Base-by-base conservation (phyloP, 176 grass and related monocot species). In the Canna indica region DNA sequence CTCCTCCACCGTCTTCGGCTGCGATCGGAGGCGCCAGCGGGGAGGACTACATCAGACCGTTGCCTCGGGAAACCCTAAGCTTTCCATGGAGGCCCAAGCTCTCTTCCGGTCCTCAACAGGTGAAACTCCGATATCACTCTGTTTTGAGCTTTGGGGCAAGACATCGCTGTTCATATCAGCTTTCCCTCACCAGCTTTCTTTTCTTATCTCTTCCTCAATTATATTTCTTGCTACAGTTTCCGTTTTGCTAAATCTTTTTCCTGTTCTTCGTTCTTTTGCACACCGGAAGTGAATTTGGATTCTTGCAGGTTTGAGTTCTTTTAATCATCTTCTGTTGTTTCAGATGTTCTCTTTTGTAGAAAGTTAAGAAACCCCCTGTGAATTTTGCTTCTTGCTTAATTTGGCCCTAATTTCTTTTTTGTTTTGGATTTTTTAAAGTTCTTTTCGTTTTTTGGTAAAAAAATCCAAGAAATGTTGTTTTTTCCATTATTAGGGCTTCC, bases 21-120 rank as follows among this genome's bases (percentile, higher is more conserved):
- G 50, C 54, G 34, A 60, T 70, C 28, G 58, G 81, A 27, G 62
- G 53, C 42, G 57, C 5, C 41, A 67, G 86, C 33, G 88, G 88
- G 0, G 88, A 87, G 84, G 81, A 82, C 64, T 91, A 91, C 57
- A 78, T 86, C 62, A 78, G 84, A 2, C 84, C 88, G 20, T 39
- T 39, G 56, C 67, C 84, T 35, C 75, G 78, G 47, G 78, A 75
- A 77, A 66, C 72, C 15, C 88, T 91, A 59, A 61, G 73, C 79
- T 38, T 86, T 73, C 75, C 75, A 24, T 77, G 75, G 75, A 63
- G 75, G 72, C 71, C 56, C 68, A 76, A 77, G 48, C 48, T 75
- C 35, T 84, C 81, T 47, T 46, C 69, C 26, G 73, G 84, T 67
- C 84, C 88, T 26, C 81, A 87, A 53, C 88, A 91, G 78, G 88